Percentiles rank a stretch among this genome's conserved stretches.
Evolutionary conservation across 352 stramenopile species (phyloP).

Genomic region (Plasmopara halstedii): DNA sequence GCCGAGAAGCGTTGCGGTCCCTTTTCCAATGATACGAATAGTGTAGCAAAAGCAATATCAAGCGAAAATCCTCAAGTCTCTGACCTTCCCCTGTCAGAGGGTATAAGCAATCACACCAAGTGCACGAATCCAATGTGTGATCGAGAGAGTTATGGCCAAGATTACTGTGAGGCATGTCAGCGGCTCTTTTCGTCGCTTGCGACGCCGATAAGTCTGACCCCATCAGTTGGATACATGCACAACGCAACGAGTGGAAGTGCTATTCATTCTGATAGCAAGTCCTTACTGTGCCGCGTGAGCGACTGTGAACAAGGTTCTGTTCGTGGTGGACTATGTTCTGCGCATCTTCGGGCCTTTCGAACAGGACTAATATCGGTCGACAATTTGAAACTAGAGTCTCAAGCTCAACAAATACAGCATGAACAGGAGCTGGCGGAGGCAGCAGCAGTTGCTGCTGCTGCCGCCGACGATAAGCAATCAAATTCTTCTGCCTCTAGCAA

Average conservation of each 20-base stretch:
- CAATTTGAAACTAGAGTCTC: conserved; percentile 43
- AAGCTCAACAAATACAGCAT: conserved; percentile 15
- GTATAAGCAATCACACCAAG: conserved; percentile 8
- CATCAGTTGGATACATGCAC: conserved; percentile 10
- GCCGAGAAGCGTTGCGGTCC: conserved; percentile 1
- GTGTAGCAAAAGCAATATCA: conserved; percentile 23
- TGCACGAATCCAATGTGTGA: conserved; percentile 58
- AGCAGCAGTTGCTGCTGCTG: conserved; percentile 10
- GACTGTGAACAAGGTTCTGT: conserved; percentile 22
- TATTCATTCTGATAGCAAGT: conserved; percentile 8
- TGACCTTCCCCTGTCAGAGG: conserved; percentile 7
- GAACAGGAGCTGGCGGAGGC: conserved; percentile 16
- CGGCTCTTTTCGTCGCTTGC: conserved; percentile 48
- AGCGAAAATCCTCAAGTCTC: conserved; percentile 15
- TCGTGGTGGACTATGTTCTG: conserved; percentile 34
- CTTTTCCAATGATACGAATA: conserved; percentile 11
- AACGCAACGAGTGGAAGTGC: conserved; percentile 7
- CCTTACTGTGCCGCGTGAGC: conserved; percentile 33
- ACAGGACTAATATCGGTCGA: conserved; percentile 48
- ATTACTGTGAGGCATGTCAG: conserved; percentile 58
- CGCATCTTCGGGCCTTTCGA: conserved; percentile 44
- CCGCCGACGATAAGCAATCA: conserved; percentile 8
- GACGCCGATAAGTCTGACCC: conserved; percentile 27
- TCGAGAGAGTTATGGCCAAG: conserved; percentile 39
- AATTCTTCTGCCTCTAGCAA: conserved; percentile 16